Conservation (phyloP, 2,329 filamentous ascomycete genomes). For the Proliferodiscus dingleyae region DNA sequence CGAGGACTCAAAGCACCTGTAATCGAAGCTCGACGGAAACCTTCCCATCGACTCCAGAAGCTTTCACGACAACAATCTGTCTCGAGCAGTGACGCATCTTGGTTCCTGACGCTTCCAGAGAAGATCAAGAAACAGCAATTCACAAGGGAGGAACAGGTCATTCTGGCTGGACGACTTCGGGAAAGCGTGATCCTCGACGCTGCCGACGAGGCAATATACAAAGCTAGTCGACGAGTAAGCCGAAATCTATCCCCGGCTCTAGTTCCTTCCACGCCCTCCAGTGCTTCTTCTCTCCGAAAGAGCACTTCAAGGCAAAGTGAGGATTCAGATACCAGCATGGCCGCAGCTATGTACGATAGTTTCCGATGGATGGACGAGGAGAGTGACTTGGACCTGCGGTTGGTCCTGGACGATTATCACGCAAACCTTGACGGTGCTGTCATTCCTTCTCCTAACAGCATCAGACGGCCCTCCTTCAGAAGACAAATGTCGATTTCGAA, state of each 20-base stretch:
- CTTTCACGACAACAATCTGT: slow-evolving; percentile 30
- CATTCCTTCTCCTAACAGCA: slow-evolving; percentile 40
- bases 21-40: slow-evolving; percentile 23
- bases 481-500: slow-evolving; percentile 69
- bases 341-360: slow-evolving; percentile 50
- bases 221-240: slow-evolving; percentile 38
- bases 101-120: slow-evolving; percentile 66
- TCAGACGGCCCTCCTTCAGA: slow-evolving; percentile 57
- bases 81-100: slow-evolving; percentile 55
- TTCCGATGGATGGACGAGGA: slow-evolving; percentile 73
- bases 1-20: slow-evolving; percentile 24
- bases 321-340: slow-evolving; percentile 21
- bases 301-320: slow-evolving; percentile 13
- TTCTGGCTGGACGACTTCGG: slow-evolving; percentile 49
- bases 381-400: slow-evolving; percentile 60
- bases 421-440: slow-evolving; percentile 53
- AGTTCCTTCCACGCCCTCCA: slow-evolving; percentile 26
- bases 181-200: slow-evolving; percentile 51
- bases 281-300: slow-evolving; percentile 20
- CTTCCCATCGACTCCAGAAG: slow-evolving; percentile 23
- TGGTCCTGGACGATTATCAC: slow-evolving; percentile 68
- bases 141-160: slow-evolving; percentile 64
- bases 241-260: slow-evolving; percentile 29
- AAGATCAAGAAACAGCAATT: slow-evolving; percentile 69
- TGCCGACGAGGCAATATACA: slow-evolving; percentile 53